Evolutionary conservation across 805 yeast genomes (phyloP).

Genomic region (Zygoascus ofunaensis): DNA sequence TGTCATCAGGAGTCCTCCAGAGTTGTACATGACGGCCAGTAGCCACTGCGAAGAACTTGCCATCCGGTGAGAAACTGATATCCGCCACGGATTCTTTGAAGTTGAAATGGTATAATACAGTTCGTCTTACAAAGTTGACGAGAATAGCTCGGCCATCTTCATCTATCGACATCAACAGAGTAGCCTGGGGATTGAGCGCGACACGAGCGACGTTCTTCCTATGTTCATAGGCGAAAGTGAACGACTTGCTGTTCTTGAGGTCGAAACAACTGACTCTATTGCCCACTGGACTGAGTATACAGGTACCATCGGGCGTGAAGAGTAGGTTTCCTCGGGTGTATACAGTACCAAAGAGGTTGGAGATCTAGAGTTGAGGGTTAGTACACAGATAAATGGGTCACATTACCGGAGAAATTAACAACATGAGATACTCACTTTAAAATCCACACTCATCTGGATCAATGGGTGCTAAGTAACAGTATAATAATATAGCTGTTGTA

Average conservation of each 20-base stretch:
- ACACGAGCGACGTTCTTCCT: slow-evolving; percentile 70
- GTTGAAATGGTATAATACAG: slow-evolving; percentile 88
- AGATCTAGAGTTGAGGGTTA: slow-evolving; percentile 39
- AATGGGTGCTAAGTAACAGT: too few species aligned
- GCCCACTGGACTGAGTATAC: slow-evolving; percentile 85
- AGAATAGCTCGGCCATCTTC: slow-evolving; percentile 88
- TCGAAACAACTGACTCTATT: slow-evolving; percentile 87
- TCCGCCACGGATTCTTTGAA: slow-evolving; percentile 72
- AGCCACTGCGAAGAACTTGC: slow-evolving; percentile 78
- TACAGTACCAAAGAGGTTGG: slow-evolving; percentile 88
- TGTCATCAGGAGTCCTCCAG: slow-evolving; percentile 80
- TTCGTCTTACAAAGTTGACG: slow-evolving; percentile 72
- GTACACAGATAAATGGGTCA: too few species aligned
- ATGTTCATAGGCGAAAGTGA: slow-evolving; percentile 88
- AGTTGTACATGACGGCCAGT: slow-evolving; percentile 75
- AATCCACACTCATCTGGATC: slow-evolving; percentile 91
- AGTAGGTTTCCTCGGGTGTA: slow-evolving; percentile 86
- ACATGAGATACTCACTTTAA: slow-evolving; percentile 30
- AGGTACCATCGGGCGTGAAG: slow-evolving; percentile 79
- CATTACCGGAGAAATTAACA: too few species aligned
- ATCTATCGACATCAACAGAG: slow-evolving; percentile 74
- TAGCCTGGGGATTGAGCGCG: slow-evolving; percentile 75
- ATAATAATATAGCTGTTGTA: too few species aligned
- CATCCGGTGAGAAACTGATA: slow-evolving; percentile 81
- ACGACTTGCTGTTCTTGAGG: slow-evolving; percentile 71